Conservation (phyloP, 208 protist genomes). For the Leishmania tarentolae region DNA sequence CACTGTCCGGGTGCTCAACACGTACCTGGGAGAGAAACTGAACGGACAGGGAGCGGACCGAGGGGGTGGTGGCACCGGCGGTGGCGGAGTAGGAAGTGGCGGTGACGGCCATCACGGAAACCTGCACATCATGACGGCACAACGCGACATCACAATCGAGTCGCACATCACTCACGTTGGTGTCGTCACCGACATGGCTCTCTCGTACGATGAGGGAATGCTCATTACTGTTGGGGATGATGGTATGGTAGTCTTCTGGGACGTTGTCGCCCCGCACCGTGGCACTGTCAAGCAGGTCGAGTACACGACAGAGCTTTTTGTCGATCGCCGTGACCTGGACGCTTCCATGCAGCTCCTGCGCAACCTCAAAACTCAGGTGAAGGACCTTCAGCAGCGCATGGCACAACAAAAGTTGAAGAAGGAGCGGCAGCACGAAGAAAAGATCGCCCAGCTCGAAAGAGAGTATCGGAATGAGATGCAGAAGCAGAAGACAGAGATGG, state of each 20-base stretch:
- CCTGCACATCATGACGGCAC: conserved; percentile 16
- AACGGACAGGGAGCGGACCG: conserved; percentile 38
- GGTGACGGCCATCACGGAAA: conserved; percentile 11
- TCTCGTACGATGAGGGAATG: conserved; percentile 93
- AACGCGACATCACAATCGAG: conserved; percentile 81
- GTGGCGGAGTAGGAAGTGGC: conserved; percentile 1
- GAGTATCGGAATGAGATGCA: conserved; percentile 79
- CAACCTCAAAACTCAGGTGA: conserved; percentile 80
- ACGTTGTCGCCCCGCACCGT: conserved; percentile 91
- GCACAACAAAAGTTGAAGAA: conserved; percentile 94
- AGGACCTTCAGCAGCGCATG: conserved; percentile 94
- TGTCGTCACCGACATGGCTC: conserved; percentile 76
- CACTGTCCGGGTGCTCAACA: conserved; percentile 91
- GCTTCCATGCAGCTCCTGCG: conserved; percentile 69
- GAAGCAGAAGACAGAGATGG: conserved; percentile 71
- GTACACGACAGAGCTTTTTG: conserved; percentile 94
- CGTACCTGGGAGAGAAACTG: conserved; percentile 85
- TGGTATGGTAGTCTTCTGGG: conserved; percentile 90
- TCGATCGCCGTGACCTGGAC: conserved; percentile 94
- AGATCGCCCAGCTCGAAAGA: conserved; percentile 89
- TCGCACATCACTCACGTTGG: conserved; percentile 84
- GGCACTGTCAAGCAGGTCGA: conserved; percentile 71
- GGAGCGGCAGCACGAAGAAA: conserved; percentile 93
- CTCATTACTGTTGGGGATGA: conserved; percentile 96
- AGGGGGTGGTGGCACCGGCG: conserved; percentile 12